Evolutionary conservation across 768 basidiomycete genomes (phyloP).

Genomic region (Ramaria sp.): DNA sequence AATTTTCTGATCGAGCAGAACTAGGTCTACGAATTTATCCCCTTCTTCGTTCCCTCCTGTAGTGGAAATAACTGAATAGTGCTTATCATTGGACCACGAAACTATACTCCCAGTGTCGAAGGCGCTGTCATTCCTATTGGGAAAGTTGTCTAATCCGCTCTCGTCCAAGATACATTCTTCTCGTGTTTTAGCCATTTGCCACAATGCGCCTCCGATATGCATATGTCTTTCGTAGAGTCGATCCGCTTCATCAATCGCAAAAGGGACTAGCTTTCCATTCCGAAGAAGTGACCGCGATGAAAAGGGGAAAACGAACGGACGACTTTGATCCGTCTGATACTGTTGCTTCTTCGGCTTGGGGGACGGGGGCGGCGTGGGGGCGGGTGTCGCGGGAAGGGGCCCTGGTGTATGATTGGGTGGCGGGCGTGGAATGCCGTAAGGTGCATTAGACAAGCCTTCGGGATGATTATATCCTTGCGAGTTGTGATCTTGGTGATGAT

Average conservation of each 20-base stretch:
- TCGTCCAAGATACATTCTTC: conserved; percentile 94
- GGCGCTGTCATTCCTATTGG: background rate
- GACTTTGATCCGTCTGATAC: conserved; percentile 91
- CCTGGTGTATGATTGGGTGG: conserved; percentile 6
- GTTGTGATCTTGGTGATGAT: conserved; percentile 75
- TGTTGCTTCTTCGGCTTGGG: conserved; percentile 97
- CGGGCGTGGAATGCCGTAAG: background rate
- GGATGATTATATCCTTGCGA: conserved; percentile 16
- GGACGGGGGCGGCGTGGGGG: conserved; percentile 74
- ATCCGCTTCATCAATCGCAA: conserved; percentile 93
- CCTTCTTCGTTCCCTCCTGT: conserved; percentile 5
- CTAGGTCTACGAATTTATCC: conserved; percentile 65
- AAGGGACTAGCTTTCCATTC: conserved; percentile 70
- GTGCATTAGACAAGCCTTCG: background rate
- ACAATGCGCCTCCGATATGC: conserved; percentile 77
- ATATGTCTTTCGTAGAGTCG: conserved; percentile 82
- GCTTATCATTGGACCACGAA: conserved; percentile 5
- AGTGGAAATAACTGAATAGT: conserved; percentile 6
- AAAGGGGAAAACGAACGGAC: conserved; percentile 95
- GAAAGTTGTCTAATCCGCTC: conserved; percentile 63
- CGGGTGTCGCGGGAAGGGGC: conserved; percentile 63
- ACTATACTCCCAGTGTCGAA: background rate
- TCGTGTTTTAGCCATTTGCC: conserved; percentile 92
- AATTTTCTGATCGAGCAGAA: conserved; percentile 62
- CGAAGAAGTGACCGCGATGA: conserved; percentile 47